Conservation (phyloP, 2,329 filamentous ascomycete species). For the Thelonectria olida region DNA sequence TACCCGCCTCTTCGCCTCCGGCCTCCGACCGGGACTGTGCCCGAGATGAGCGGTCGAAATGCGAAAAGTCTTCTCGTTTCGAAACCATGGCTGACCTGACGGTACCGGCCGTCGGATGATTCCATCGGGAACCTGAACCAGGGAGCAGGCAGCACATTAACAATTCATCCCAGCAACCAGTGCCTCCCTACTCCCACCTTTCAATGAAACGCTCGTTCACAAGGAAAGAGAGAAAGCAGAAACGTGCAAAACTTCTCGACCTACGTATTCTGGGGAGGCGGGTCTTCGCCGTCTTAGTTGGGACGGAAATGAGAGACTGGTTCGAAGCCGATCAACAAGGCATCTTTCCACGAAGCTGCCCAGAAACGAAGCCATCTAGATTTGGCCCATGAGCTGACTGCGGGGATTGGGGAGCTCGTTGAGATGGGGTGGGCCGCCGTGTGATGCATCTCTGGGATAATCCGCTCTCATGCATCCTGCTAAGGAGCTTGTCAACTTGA, state of each 20-base stretch:
- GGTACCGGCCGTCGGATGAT: slow-evolving; percentile 6
- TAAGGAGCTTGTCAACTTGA: slow-evolving; percentile 3
- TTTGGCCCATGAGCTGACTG: slow-evolving; percentile 29
- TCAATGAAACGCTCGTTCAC: not conserved
- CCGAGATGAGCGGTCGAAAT: slow-evolving; percentile 25
- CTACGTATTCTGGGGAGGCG: not conserved
- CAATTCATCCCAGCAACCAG: not conserved
- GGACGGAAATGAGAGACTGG: slow-evolving; percentile 7
- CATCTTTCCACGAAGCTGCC: slow-evolving; percentile 1
- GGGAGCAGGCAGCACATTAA: not conserved
- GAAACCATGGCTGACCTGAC: slow-evolving; percentile 22
- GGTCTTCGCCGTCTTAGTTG: not conserved
- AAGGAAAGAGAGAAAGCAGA: not conserved
- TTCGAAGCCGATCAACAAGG: not conserved
- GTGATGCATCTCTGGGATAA: slow-evolving; percentile 35
- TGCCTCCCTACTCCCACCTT: not conserved
- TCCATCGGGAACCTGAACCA: not conserved
- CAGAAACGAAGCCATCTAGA: slow-evolving; percentile 25
- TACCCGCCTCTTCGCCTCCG: slow-evolving; percentile 25
- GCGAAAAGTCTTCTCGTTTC: slow-evolving; percentile 28
- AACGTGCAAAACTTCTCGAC: not conserved
- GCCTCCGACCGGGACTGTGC: slow-evolving; percentile 11
- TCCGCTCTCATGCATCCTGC: slow-evolving; percentile 33
- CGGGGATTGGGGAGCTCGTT: slow-evolving; percentile 32
- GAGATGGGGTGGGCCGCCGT: slow-evolving; percentile 25